Evolutionary conservation across 345 rosid genomes (phyloP), one percentile per base, ranked within the genome.

Genomic region (Rhizophora mangle): DNA sequence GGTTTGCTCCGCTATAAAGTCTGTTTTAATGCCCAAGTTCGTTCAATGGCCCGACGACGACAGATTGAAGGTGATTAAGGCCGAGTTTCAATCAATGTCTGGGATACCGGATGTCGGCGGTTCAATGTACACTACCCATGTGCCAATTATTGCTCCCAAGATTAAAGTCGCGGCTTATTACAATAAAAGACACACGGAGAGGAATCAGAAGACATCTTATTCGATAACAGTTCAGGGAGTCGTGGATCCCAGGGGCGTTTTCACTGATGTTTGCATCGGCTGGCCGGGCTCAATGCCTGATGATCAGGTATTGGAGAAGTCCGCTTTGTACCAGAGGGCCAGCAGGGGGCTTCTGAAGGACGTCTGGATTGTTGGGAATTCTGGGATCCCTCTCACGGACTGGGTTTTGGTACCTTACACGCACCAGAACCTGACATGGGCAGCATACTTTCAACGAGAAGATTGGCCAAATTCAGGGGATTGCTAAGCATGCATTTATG

Each of bases 281-380:
- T 90, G 96, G 93, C 96, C 96, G 0, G 96, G 96, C n/a, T 90
- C 96, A 6, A 88, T 90, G 93, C 80, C 83, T 46, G 90, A 90
- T 79, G 93, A 88, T 73, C 85, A 88, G 63, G 93, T 90, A 27
- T 61, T 90, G 27, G 96, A 90, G 82, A 86, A 86, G 80, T 88
- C 93, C 8, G 85, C 90, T 68, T 65, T 90, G 54, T 80, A 75
- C 52, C 91, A 90, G 43, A 84, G 96, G 71, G 96, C 93, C 2
- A 84, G 70, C 65, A 81, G 88, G 21, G 89, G 93, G 6, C 77
- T 83, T 31, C 62, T 90, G 30, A 85, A 81, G 20, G 93, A 85
- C 8, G 64, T 80, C 64, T 90, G 96, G 93, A 81, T 90, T 19
- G 91, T 85, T 24, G 96, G 96, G 62, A 86, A 81, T 67, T 74